Evolutionary conservation across 768 basidiomycete genomes (phyloP).

Genomic region (Collybiopsis confluens): DNA sequence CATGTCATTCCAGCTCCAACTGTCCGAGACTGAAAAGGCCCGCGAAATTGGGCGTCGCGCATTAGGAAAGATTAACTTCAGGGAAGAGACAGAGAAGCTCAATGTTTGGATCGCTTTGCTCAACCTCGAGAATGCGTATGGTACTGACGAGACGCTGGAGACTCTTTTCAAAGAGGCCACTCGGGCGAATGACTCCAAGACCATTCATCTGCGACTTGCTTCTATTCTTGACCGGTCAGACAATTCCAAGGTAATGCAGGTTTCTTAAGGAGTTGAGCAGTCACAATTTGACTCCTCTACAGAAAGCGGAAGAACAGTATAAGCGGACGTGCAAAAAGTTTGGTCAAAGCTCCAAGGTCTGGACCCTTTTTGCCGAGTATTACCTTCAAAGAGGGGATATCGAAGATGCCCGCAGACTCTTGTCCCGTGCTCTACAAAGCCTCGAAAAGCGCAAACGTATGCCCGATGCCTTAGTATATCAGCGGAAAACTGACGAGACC

Average conservation of each 20-base stretch:
- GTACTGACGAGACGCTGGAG: constrained; percentile 77
- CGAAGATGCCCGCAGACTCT: constrained; percentile 79
- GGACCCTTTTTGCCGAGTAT: constrained; percentile 85
- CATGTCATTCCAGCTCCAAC: constrained; percentile 96
- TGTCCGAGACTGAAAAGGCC: constrained; percentile 96
- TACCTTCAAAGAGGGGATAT: constrained; percentile 68
- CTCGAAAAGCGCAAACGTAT: constrained; percentile 91
- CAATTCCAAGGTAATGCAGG: constrained; percentile 60
- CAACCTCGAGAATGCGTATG: constrained; percentile 92
- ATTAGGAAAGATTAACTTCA: constrained; percentile 83
- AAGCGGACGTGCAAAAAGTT: constrained; percentile 92
- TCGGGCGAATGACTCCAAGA: constrained; percentile 89
- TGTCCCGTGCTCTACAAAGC: constrained; percentile 85
- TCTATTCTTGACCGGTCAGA: constrained; percentile 80
- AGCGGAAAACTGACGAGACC: background rate
- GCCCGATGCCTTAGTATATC: constrained; percentile 24
- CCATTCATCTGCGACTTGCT: constrained; percentile 80
- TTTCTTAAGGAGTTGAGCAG: background rate
- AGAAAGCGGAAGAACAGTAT: constrained; percentile 94
- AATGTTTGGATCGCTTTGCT: constrained; percentile 97
- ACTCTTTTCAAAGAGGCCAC: constrained; percentile 86
- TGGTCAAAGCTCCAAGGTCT: constrained; percentile 87
- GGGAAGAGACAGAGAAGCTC: constrained; percentile 93
- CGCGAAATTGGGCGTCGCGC: constrained; percentile 83
- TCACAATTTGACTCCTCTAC: constrained; percentile 7